Evolutionary conservation across 116 monocot genomes (phyloP).

Genomic region (Phalaenopsis hybrid): DNA sequence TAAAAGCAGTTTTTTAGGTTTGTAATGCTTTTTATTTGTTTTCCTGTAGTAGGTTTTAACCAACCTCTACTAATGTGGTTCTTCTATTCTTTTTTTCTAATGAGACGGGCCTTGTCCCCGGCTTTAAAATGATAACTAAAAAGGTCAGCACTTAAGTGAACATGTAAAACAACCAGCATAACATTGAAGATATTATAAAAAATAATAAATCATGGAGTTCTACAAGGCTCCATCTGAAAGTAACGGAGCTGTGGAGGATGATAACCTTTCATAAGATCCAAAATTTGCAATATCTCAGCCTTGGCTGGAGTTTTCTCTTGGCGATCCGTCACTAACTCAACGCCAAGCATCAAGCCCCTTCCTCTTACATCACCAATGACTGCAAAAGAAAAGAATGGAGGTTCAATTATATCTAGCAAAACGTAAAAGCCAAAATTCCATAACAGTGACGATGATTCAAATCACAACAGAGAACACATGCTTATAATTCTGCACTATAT

Average conservation of each 20-base stretch:
- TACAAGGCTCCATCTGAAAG: background rate
- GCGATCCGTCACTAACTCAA: conserved; percentile 74
- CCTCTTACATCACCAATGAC: conserved; percentile 94
- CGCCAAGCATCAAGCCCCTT: conserved; percentile 82
- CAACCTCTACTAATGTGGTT: background rate
- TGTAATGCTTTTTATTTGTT: no score
- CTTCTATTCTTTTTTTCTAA: background rate
- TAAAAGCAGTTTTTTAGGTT: no score
- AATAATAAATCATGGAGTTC: background rate
- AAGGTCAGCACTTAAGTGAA: background rate
- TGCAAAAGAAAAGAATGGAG: conserved; percentile 10
- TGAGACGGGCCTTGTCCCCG: background rate
- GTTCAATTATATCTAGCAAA: background rate
- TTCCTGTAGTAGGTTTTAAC: no score
- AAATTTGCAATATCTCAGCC: conserved; percentile 59
- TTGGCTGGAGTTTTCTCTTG: conserved; percentile 75
- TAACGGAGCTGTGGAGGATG: background rate
- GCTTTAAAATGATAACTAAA: background rate
- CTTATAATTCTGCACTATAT: no score
- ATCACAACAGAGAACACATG: background rate
- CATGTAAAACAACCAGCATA: background rate
- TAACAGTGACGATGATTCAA: background rate
- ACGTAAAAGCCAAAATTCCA: background rate
- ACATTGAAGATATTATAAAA: background rate
- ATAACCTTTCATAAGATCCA: conserved; percentile 85